Evolutionary conservation across 139 green algal genomes (phyloP), one percentile per base, ranked within the genome.

Genomic region (Prasinococcaceae sp.): DNA sequence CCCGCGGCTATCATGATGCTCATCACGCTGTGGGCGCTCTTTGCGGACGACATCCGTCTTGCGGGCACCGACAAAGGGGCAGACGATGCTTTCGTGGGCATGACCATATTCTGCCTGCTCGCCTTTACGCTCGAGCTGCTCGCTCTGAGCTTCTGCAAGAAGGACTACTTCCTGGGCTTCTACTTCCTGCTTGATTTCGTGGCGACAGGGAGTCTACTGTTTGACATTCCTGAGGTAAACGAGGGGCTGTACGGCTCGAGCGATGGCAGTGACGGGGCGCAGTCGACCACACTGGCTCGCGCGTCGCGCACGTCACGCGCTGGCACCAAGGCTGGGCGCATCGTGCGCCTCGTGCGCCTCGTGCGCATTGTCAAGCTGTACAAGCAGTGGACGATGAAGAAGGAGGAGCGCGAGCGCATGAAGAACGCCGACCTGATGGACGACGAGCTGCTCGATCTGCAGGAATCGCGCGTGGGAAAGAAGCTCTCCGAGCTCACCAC

Each of bases 151-250:
- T 62, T 8, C 28, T 72, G 30, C 68, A 69, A 73, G 22, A 71
- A 70, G 0, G 59, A 55, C 25, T 96, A 92, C 72, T 83, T 86
- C 39, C 25, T 85, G 17, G 69, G 76, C 24, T 89, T 94, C 48
- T 96, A 92, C 65, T 94, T 90, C 51, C 92, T 69, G 73, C 72
- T 94, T 6, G 87, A 96, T 63, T 37, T 79, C 6, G 61, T 92
- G 0, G 79, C 77, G 1, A 81, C 73, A 0, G 26, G 73, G 40
- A 85, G 70, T 12, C 69, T 96, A 29, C 43, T 84, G 1, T 56
- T 80, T 37, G 79, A 85, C 58, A 79, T 90, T 27, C 76, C 74
- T 10, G 46, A 39, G n/a, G 53, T 84, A 46, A 60, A 65, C 36
- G 40, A 73, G 26, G n/a, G 30, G 16, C 53, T 74, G n/a, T 56